phyloP scores from a whole-genome alignment of 768 basidiomycete species.

The Russula vinacea region DNA sequence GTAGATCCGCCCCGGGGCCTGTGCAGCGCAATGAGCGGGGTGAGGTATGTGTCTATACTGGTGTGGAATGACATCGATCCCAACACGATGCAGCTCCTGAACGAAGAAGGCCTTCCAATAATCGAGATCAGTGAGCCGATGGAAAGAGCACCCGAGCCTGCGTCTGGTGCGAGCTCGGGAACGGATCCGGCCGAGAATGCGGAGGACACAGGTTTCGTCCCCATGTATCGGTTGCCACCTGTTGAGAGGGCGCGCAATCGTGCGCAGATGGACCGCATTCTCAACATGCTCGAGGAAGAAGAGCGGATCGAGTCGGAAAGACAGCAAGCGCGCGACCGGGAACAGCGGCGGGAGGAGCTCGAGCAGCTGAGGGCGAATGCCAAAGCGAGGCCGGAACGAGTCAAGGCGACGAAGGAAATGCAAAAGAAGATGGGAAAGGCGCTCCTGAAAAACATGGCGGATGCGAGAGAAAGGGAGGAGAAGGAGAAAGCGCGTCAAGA shows the following conservation, averaged over 20 bases:
- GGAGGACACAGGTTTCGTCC: conserved; percentile 48
- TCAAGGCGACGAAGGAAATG: conserved; percentile 46
- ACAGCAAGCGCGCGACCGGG: conserved; percentile 42
- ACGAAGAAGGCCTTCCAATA: conserved; percentile 78
- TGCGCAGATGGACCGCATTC: conserved; percentile 58
- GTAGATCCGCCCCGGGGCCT: conserved; percentile 31
- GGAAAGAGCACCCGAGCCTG: conserved; percentile 30
- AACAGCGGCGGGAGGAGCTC: conserved; percentile 47
- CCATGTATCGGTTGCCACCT: conserved; percentile 45
- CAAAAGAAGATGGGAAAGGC: conserved; percentile 80
- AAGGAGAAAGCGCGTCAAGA: conserved; percentile 36
- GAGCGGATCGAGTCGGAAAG: conserved; percentile 48
- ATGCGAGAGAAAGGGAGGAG: conserved; percentile 42
- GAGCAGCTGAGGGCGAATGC: conserved; percentile 52
- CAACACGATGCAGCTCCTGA: conserved; percentile 49
- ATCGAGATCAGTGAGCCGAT: conserved; percentile 68
- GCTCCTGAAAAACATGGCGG: conserved; percentile 48
- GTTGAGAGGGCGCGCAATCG: conserved; percentile 50
- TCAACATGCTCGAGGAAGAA: conserved; percentile 70
- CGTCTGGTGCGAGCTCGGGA: conserved; percentile 17
- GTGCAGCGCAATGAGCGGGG: conserved; percentile 50
- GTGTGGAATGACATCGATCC: conserved; percentile 25
- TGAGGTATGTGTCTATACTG: conserved; percentile 52
- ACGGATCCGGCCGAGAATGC: conserved; percentile 19
- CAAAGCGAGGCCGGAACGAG: conserved; percentile 40